These are phyloP conservation scores for Russula sp. DNA, from an alignment of 768 basidiomycete species.

Conservation along the genomic window DNA sequence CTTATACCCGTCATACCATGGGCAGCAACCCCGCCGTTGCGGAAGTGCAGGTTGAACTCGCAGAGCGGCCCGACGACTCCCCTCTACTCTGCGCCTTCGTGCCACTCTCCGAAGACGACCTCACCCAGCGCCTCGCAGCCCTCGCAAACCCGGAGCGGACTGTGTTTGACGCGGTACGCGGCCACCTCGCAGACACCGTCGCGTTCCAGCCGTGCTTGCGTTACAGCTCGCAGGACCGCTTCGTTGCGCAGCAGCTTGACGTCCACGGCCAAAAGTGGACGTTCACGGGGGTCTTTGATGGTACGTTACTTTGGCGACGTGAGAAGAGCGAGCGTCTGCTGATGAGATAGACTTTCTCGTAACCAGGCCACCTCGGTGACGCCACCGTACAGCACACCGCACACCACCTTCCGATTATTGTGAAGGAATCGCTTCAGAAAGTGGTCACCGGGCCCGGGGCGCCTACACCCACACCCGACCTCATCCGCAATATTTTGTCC, in stretches of 20 bases:
- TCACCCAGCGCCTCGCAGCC: slow-evolving; percentile 10
- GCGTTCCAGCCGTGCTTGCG: slow-evolving; percentile 40
- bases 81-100: slow-evolving; percentile 20
- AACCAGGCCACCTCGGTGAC: slow-evolving; percentile 41
- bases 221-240: slow-evolving; percentile 39
- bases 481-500: slow-evolving; percentile 35
- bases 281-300: slow-evolving; percentile 44
- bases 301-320: slow-evolving; percentile 26
- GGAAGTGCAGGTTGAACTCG: slow-evolving; percentile 20
- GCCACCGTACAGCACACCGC: slow-evolving; percentile 43
- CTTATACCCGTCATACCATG: neutral
- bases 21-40: neutral
- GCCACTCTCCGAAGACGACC: slow-evolving; percentile 18
- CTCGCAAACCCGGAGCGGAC: slow-evolving; percentile 19
- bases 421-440: slow-evolving; percentile 35
- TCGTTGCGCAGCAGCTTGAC: slow-evolving; percentile 36
- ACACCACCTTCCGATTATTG: slow-evolving; percentile 36
- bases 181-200: slow-evolving; percentile 34
- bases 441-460: slow-evolving; percentile 27
- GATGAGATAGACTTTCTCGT: neutral
- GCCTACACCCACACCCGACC: slow-evolving; percentile 29
- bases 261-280: slow-evolving; percentile 37
- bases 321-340: neutral
- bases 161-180: slow-evolving; percentile 19
- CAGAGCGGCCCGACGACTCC: slow-evolving; percentile 19